Base-by-base conservation (phyloP, 1,284 basidiomycete genomes). In the Pterulicium gracile region DNA sequence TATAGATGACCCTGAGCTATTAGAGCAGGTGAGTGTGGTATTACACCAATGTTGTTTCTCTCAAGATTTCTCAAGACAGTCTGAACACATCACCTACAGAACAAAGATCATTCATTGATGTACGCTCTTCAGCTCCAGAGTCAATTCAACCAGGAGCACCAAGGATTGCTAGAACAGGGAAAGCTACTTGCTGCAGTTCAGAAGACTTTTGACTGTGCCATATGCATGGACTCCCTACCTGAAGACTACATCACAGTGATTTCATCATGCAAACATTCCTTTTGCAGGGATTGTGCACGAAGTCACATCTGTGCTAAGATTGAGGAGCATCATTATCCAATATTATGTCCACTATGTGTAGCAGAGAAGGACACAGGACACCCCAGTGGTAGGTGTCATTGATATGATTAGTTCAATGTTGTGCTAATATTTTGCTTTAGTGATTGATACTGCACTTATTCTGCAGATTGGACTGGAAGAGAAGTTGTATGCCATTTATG, bases 261-360 rank as follows among this genome's bases (percentile, higher is more conserved):
- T 14, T 61, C 69, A 0, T 56, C 51, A 2, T 84, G 81, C 52
- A 52, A 58, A 4, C 79, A 83, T 54, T 47, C 49, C n/a, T 77
- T 75, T 56, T 83, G 81, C 55, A 64, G 76, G 47, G 55, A 61
- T 2, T 85, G 82, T 54, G 52, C 80, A 36, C 60, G 61, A 42
- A 54, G 54, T 3, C 70, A 76, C 49, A 61, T 76, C 17, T 53
- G 55, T 10, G 62, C 66, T 2, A 73, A 73, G 56, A 61, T 84
- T 19, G 55, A 63, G 3, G 72, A 79, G 36, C 70, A 70, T 47
- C 66, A 69, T 7, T 82, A 73, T 51, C 80, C 81, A 0, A 72
- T 84, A 24, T 52, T 72, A 3, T 84, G 81, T 55, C 81, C 81
- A 1, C 54, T 64, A 13, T 84, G 81, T 51, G 56, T 63, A 2